Base-by-base conservation (phyloP, 345 rosid genomes). In the Hibiscus syriacus region DNA sequence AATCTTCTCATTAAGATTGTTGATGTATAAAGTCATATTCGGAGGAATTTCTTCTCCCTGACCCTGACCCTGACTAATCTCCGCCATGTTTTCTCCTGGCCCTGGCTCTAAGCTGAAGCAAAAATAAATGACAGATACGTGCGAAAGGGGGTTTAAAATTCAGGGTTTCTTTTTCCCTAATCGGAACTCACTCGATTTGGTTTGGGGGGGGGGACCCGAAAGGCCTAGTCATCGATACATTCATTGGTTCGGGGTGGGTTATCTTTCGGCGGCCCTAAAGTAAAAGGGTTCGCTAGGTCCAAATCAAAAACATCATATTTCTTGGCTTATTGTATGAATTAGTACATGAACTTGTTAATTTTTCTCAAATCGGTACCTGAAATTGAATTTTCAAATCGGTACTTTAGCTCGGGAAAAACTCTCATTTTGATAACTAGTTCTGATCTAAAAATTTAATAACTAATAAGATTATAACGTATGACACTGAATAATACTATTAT, bases 1-100 rank as follows among this genome's bases (percentile, higher is more conserved):
- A 74, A 88, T 86, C 79, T 95, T 95, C 80, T 95, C 97, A 82
- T 95, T 95, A 81, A 92, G 97, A 62, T 90, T 95, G 82, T 95
- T 95, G 82, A 92, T 88, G 86, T 92, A 92, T 36, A 95, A 84
- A 22, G 99, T 92, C 83, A 80, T 80, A 80, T 95, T 92, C 0
- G 80, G 75, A 49, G 90, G 12, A 52, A 69, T 27, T 73, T 95
- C 98, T 16, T 81, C 70, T 66, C 83, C 89, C 70, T 67, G 34
- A 3, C 36, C 38, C 38, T 34, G 38, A 6, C n/a, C n/a, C n/a
- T n/a, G n/a, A n/a, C 38, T 9, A 32, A 58, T 77, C 69, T 88
- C 90, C 62, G 78, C 82, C 89, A 84, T 71, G 83, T 81, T 67
- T 23, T 16, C 34, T 30, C 58, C 46, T 41, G 13, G n/a, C n/a